Evolutionary conservation across 257 asterid genomes (phyloP).

Genomic region (Solanum pimpinellifolium): DNA sequence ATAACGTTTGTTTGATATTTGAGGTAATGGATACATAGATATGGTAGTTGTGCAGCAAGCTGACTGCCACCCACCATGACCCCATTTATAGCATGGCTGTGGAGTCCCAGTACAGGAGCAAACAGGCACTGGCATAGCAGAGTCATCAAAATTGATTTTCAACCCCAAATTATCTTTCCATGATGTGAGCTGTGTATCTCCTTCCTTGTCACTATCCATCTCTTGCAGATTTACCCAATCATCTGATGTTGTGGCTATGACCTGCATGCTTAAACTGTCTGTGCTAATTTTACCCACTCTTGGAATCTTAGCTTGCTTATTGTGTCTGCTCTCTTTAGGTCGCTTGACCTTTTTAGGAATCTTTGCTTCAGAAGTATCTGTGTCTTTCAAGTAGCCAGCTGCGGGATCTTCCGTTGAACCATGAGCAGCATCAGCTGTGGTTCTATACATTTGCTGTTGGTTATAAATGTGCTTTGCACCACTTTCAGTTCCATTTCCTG

Average conservation of each 20-base stretch:
- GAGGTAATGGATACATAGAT: slow-evolving; percentile 87
- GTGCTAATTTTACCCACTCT: slow-evolving; percentile 38
- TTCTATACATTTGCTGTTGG: slow-evolving; percentile 31
- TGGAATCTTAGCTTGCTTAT: slow-evolving; percentile 33
- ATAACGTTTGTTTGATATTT: slow-evolving; percentile 65
- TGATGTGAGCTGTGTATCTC: slow-evolving; percentile 36
- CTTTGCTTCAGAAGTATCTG: slow-evolving; percentile 35
- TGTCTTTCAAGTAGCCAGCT: slow-evolving; percentile 13
- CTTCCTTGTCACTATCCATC: slow-evolving; percentile 42
- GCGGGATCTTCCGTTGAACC: slow-evolving; percentile 31
- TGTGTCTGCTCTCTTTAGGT: slow-evolving; percentile 31
- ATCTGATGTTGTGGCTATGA: slow-evolving; percentile 20
- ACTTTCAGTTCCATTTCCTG: slow-evolving; percentile 24
- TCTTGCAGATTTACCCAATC: slow-evolving; percentile 32
- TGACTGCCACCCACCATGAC: slow-evolving; percentile 91
- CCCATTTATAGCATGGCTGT: slow-evolving; percentile 94
- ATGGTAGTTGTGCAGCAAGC: slow-evolving; percentile 85
- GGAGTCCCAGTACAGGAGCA: slow-evolving; percentile 91
- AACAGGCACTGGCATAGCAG: slow-evolving; percentile 87
- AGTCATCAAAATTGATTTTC: slow-evolving; percentile 65
- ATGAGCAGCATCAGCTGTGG: slow-evolving; percentile 24
- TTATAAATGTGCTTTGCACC: slow-evolving; percentile 37
- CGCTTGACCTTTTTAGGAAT: slow-evolving; percentile 50
- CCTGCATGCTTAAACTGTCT: slow-evolving; percentile 36
- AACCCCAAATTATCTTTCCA: slow-evolving; percentile 74